Evolutionary conservation across 2,329 filamentous ascomycete genomes (phyloP).

Genomic region (Stagonosporopsis chrysanthemi): DNA sequence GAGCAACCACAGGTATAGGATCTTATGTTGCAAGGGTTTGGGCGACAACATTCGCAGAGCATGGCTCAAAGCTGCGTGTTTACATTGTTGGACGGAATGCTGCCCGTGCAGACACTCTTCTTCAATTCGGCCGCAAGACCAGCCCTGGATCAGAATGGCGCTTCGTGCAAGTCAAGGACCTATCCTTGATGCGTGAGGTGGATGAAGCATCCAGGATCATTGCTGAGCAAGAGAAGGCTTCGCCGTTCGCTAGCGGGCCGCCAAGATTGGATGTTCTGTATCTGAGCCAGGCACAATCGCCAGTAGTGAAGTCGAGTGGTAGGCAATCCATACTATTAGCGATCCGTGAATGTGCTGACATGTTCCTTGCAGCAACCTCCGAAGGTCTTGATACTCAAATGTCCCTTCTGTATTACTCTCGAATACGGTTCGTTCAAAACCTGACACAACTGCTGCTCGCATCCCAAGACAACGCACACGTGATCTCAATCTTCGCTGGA

Average conservation of each 20-base stretch:
- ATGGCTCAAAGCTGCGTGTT: slow-evolving; percentile 43
- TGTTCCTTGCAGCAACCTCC: slow-evolving; percentile 47
- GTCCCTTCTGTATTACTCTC: slow-evolving; percentile 47
- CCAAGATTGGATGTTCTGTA: slow-evolving; percentile 48
- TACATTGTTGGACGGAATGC: slow-evolving; percentile 55
- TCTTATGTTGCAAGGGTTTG: slow-evolving; percentile 32
- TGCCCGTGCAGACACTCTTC: slow-evolving; percentile 34
- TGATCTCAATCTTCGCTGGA: slow-evolving; percentile 48
- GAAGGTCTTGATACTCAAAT: slow-evolving; percentile 49
- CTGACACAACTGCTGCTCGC: slow-evolving; percentile 47
- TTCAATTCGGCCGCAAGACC: slow-evolving; percentile 35
- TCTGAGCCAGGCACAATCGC: slow-evolving; percentile 38
- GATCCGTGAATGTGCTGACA: neutral
- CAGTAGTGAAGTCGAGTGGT: slow-evolving; percentile 55
- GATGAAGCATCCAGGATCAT: slow-evolving; percentile 44
- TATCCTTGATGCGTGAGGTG: slow-evolving; percentile 47
- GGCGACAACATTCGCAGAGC: slow-evolving; percentile 24
- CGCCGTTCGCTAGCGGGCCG: slow-evolving; percentile 26
- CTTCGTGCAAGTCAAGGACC: slow-evolving; percentile 44
- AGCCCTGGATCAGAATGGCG: slow-evolving; percentile 44
- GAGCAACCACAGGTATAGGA: slow-evolving; percentile 38
- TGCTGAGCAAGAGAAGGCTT: slow-evolving; percentile 29
- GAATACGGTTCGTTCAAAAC: slow-evolving; percentile 50
- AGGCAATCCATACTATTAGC: slow-evolving; percentile 52
- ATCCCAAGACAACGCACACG: slow-evolving; percentile 28